Evolutionary conservation across 805 yeast species (phyloP).

Genomic region (Wickerhamomyces chambardii): DNA sequence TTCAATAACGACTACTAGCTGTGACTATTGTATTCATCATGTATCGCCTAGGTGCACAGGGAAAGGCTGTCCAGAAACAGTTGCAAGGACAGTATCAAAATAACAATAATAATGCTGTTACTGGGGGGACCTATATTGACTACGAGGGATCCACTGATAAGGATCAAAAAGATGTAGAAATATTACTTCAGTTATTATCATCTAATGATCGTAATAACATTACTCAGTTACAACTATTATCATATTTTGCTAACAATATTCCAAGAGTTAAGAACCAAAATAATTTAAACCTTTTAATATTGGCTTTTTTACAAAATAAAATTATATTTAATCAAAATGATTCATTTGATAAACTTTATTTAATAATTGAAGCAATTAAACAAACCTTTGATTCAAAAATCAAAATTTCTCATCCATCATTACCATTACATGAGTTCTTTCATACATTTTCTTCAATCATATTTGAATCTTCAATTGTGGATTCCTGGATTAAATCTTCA

Average conservation of each 20-base stretch:
- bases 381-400: conserved; percentile 34
- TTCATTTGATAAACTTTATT: conserved; percentile 22
- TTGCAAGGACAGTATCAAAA: conserved; percentile 25
- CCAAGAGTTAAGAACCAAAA: conserved; percentile 35
- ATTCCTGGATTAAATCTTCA: conserved; percentile 34
- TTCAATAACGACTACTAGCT: too few species aligned
- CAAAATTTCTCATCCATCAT: conserved; percentile 33
- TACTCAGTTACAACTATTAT: conserved; percentile 15
- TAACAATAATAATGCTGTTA: conserved; percentile 2
- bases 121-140: conserved; percentile 18
- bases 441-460: conserved; percentile 22
- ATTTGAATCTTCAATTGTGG: conserved; percentile 21
- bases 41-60: too few species aligned
- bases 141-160: conserved; percentile 18
- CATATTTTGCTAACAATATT: conserved; percentile 33
- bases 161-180: conserved; percentile 19
- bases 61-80: conserved; percentile 12
- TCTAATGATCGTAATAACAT: conserved; percentile 2
- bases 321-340: conserved; percentile 4
- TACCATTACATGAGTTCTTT: conserved; percentile 29
- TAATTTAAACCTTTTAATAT: conserved; percentile 28
- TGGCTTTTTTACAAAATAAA: conserved; percentile 27
- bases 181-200: conserved; percentile 13
- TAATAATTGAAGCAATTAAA: conserved; percentile 38
- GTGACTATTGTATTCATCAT: too few species aligned